Percentiles rank a stretch among this genome's conserved stretches.
Conservation (phyloP, 495 filamentous ascomycete genomes). For the Aspergillus olivimuriae region DNA sequence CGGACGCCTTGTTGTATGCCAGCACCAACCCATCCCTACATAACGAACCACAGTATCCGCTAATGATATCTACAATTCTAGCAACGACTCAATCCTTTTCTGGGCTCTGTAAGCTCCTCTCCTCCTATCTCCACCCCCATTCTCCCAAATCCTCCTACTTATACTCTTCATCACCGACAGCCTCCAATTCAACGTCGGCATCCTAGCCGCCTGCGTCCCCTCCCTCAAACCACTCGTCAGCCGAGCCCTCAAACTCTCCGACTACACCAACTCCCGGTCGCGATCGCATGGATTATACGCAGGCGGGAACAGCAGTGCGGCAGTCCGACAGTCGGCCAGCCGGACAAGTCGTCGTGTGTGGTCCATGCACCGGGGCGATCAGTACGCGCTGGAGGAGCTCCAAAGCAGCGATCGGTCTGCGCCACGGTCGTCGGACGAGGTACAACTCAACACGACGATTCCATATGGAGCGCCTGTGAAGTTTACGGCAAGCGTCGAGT, state of each 20-base stretch:
- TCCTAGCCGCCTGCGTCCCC: slow-evolving; percentile 41
- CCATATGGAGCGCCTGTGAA: not conserved
- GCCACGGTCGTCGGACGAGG: not conserved
- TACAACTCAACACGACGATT: not conserved
- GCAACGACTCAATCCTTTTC: slow-evolving; percentile 3
- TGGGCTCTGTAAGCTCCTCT: slow-evolving; percentile 2
- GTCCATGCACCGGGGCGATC: not conserved
- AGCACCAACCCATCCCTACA: not conserved
- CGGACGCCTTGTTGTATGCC: not conserved
- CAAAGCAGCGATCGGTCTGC: not conserved
- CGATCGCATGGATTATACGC: not conserved
- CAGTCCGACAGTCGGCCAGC: not conserved
- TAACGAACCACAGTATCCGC: not conserved
- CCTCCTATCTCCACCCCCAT: not conserved
- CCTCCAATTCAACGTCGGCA: slow-evolving; percentile 39
- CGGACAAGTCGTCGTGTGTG: not conserved
- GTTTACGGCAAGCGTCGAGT: not conserved
- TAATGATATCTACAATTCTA: not conserved
- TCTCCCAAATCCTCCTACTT: slow-evolving; percentile 1
- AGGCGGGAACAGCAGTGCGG: too few species aligned
- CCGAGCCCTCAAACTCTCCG: slow-evolving; percentile 15
- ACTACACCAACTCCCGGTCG: slow-evolving; percentile 6
- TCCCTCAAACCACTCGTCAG: slow-evolving; percentile 35
- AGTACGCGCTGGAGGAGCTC: slow-evolving; percentile 3
- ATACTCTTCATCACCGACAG: too few species aligned